Base-by-base conservation (phyloP, 176 grass and related monocot species). In the Carex pumila region DNA sequence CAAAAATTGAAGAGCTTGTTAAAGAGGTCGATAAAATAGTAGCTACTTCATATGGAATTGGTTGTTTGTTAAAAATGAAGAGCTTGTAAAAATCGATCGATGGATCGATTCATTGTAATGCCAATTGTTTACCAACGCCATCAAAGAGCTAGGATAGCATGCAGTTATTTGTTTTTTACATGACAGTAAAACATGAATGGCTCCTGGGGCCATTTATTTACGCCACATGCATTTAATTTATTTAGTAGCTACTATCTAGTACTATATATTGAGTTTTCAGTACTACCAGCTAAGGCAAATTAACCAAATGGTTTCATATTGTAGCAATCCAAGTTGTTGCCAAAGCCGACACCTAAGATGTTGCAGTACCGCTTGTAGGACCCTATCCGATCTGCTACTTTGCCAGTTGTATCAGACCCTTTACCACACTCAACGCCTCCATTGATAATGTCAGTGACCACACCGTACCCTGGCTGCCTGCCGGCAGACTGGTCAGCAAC, bases 381-480 rank as follows among this genome's bases (percentile, higher is more conserved):
- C 0, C 86, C 91, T 49, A 93, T 90, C 30, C 91, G 80, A 60
- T 90, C 69, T 0, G 6, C 47, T 6, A 79, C 81, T 17, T n/a
- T n/a, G 2, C 25, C 50, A 0, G 22, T 66, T 0, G 19, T 0
- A 25, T 92, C 57, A 0, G 72, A 0, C 0, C 88, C 89, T 22
- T 7, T 12, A 2, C 89, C 89, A 68, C 94, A 93, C 85, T 90
- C 87, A 3, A 81, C 0, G 45, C 91, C 91, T 47, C 89, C 89
- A 25, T 89, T 97, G 84, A 97, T 77, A 80, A 97, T 87, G 85
- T 90, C 91, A 49, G 87, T 93, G 89, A 88, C 57, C 3, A 86
- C 87, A 3, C 91, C 93, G 50, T 91, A 97, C 0, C 94, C 91
- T 0, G 89, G 85, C 25, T 60, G 17, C 37, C 89, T 43, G 0